A percentile compares a stretch with the other conserved stretches of the same genome.
These are phyloP conservation scores for Arthrobotrys sphaeroides DNA, from an alignment of 2,329 filamentous ascomycete species.

Conservation along the genomic window DNA sequence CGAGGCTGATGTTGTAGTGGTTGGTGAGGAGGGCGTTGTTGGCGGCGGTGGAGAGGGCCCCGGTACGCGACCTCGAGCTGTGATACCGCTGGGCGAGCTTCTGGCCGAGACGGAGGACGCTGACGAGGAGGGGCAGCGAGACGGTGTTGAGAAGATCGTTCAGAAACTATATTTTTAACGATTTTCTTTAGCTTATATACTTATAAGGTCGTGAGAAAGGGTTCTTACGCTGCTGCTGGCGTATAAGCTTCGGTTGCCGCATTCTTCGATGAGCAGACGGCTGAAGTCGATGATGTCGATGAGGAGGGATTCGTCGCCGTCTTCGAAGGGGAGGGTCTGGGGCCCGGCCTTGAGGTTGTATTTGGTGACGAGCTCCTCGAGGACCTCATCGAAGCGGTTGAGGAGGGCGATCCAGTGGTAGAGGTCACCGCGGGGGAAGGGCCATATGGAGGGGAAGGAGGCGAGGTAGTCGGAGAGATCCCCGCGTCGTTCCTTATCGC, in stretches of 20 bases:
- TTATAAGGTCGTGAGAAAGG: neutral
- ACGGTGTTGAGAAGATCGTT: constrained; percentile 90
- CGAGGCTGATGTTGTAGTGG: constrained; percentile 82
- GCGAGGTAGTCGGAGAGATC: constrained; percentile 79
- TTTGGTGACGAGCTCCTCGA: constrained; percentile 80
- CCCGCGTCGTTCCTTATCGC: constrained; percentile 61
- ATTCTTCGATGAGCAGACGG: constrained; percentile 87
- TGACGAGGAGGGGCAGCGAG: constrained; percentile 78
- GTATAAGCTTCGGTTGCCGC: constrained; percentile 95
- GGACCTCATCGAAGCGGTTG: constrained; percentile 89
- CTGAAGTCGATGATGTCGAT: constrained; percentile 86
- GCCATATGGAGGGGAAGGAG: constrained; percentile 88
- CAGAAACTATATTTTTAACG: constrained; percentile 67
- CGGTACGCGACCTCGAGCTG: constrained; percentile 79
- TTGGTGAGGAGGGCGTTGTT: constrained; percentile 79
- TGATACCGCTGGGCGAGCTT: constrained; percentile 93
- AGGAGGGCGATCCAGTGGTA: constrained; percentile 98
- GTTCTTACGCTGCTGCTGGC: constrained; percentile 75
- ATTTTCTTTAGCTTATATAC: constrained; percentile 1
- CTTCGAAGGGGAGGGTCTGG: constrained; percentile 72
- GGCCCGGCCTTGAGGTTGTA: constrained; percentile 84
- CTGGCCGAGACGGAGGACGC: constrained; percentile 80
- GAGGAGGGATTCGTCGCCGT: constrained; percentile 83
- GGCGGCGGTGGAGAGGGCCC: constrained; percentile 72
- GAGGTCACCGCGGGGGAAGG: constrained; percentile 91